These are phyloP conservation scores for Globisporangium nunn DNA, from an alignment of 352 stramenopile species.

Conservation along the genomic window DNA sequence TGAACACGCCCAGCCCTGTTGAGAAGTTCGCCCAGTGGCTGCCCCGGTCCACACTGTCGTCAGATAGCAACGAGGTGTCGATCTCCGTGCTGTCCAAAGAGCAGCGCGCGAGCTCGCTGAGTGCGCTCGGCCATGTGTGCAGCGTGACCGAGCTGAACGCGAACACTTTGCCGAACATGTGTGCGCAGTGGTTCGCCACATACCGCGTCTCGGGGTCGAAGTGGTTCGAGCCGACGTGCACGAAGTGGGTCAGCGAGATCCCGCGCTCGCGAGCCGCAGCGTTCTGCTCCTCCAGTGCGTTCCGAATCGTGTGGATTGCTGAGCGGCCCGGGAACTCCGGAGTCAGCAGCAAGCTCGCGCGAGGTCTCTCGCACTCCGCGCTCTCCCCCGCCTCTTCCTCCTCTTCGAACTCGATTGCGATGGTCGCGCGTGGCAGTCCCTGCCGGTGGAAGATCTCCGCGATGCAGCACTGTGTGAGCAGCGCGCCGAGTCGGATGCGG, in stretches of 20 bases:
- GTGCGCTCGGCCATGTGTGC: conserved; percentile 41
- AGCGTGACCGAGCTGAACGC: conserved; percentile 60
- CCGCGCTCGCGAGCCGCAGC: conserved; percentile 14
- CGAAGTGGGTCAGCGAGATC: conserved; percentile 37
- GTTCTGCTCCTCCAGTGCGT: conserved; percentile 1
- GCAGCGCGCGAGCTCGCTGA: conserved; percentile 40
- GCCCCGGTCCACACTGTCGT: conserved; percentile 47
- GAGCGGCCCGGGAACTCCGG: conserved; percentile 21
- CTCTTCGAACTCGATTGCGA: conserved; percentile 39
- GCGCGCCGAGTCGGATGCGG: conserved; percentile 38
- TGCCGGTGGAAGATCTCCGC: conserved; percentile 46
- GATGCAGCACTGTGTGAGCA: conserved; percentile 47
- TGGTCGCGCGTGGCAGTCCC: conserved; percentile 35
- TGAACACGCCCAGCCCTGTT: conserved; percentile 52
- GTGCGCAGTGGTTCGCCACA: conserved; percentile 40
- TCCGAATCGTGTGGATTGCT: neutral
- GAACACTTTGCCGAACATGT: conserved; percentile 36
- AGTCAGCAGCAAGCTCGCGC: conserved; percentile 39
- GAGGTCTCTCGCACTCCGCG: conserved; percentile 23
- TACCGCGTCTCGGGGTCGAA: conserved; percentile 39
- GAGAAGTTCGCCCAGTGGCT: conserved; percentile 60
- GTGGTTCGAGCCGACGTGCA: conserved; percentile 57
- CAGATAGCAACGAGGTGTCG: conserved; percentile 29
- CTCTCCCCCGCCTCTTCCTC: conserved; percentile 1
- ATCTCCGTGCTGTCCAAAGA: conserved; percentile 46